Conservation (phyloP, 2,329 filamentous ascomycete species). For the Paecilomyces niveus region DNA sequence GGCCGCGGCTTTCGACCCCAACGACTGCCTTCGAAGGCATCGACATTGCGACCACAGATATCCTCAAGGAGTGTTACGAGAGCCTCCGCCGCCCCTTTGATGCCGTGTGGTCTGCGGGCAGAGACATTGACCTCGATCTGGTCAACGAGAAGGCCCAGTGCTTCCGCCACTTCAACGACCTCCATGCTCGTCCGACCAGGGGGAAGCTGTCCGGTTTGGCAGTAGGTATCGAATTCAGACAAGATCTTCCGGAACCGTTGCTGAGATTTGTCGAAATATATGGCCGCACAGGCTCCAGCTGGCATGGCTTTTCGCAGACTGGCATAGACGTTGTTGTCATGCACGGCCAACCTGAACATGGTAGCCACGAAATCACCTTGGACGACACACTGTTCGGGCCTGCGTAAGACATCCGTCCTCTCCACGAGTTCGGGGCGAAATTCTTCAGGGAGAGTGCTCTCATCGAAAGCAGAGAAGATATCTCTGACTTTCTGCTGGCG, state of each 20-base stretch:
- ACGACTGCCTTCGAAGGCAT: conserved; percentile 28
- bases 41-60: conserved; percentile 30
- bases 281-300: conserved; percentile 32
- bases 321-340: conserved; percentile 36
- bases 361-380: conserved; percentile 40
- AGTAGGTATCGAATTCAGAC: conserved; percentile 34
- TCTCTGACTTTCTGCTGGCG: conserved; percentile 35
- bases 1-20: conserved; percentile 26
- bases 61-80: conserved; percentile 32
- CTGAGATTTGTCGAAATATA: conserved; percentile 39
- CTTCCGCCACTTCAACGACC: conserved; percentile 23
- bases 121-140: conserved; percentile 26
- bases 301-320: conserved; percentile 38
- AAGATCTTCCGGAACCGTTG: conserved; percentile 27
- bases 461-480: conserved; percentile 39
- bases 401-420: conserved; percentile 22
- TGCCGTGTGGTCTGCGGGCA: conserved; percentile 27
- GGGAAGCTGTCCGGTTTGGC: conserved; percentile 22
- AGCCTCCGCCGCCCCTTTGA: conserved; percentile 29
- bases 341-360: conserved; percentile 37
- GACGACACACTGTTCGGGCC: conserved; percentile 36
- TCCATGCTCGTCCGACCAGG: conserved; percentile 14
- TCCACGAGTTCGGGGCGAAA: conserved; percentile 34
- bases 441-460: conserved; percentile 33
- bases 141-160: conserved; percentile 23